Conservation (phyloP, 192 early-diverging fungal genomes). For the Fimicolochytrium jonesii region DNA sequence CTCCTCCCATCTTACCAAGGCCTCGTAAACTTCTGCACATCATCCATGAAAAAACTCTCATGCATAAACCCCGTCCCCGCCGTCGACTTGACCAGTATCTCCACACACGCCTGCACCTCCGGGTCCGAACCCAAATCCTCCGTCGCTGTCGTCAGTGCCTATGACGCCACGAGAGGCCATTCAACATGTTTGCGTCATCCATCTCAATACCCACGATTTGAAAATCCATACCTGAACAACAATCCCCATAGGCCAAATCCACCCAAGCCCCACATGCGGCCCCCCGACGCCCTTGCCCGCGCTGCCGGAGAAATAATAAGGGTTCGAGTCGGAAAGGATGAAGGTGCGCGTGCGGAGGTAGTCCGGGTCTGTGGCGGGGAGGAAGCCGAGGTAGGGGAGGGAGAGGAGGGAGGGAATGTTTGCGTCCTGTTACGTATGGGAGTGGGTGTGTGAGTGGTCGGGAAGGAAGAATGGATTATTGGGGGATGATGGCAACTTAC, state of each 20-base stretch:
- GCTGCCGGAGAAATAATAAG: constrained; percentile 58
- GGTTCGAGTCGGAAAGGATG: constrained; percentile 58
- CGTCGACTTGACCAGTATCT: constrained; percentile 47
- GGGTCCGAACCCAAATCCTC: too few relatives aligned
- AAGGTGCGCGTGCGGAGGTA: constrained; percentile 58
- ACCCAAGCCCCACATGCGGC: constrained; percentile 53
- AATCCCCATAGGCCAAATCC: constrained; percentile 68
- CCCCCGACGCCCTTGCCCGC: constrained; percentile 56
- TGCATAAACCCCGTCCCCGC: constrained; percentile 60
- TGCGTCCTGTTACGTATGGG: too few relatives aligned
- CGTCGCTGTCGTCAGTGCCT: too few relatives aligned
- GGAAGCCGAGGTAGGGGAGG: constrained; percentile 59
- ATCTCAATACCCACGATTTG: too few relatives aligned
- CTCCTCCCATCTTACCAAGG: too few relatives aligned
- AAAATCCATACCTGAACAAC: constrained; percentile 49
- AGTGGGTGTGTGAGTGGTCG: too few relatives aligned
- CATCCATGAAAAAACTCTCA: constrained; percentile 53
- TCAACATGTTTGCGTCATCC: too few relatives aligned
- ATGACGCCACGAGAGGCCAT: too few relatives aligned
- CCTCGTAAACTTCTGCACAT: constrained; percentile 35
- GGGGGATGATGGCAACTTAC: too few relatives aligned
- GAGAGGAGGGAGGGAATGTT: constrained; percentile 62
- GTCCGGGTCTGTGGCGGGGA: constrained; percentile 36
- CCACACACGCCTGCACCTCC: too few relatives aligned
- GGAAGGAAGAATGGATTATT: too few relatives aligned